Evolutionary conservation across 1,284 basidiomycete species (phyloP), one percentile per base, ranked within the genome.

Genomic region (Pseudomicrostroma phylloplanum): DNA sequence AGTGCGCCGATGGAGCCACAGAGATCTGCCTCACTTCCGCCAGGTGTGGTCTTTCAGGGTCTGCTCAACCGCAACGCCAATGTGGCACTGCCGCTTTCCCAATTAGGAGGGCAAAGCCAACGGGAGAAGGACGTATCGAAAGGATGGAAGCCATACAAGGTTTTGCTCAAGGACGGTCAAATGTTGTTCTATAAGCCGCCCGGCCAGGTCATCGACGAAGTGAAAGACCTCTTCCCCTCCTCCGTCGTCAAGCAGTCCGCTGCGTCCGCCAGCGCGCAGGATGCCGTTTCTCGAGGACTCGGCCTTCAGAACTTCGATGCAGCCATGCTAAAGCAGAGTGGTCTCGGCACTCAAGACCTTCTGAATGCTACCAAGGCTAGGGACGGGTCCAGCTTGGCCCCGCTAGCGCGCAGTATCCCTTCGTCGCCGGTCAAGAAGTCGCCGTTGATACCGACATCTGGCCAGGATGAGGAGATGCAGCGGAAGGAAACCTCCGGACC

Each of bases 111-210:
- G 36, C 66, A 62, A 39, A 68, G 66, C 36, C 66, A 65, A 30
- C 61, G 63, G 58, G 73, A 76, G 30, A 74, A 74, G 66, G 74
- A 74, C 60, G 65, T 76, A 51, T 42, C 64, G 4, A 75, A 74
- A 26, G 77, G 77, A 42, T 79, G 77, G 77, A 77, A 78, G 51
- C 73, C 77, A 9, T 79, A 74, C 58, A 71, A 72, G 8, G 75
- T 72, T 25, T 60, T 76, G 13, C 62, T 79, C n/a, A 61, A 65
- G 8, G 71, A 71, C 36, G 72, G 69, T n/a, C 65, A 63, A 7
- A 66, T 79, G 41, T 62, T 60, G 59, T 79, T 79, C 59, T 78
- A 71, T 67, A 78, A 78, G 62, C 74, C 74, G 9, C 70, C 71
- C 17, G 68, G 66, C 53, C 66, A 49, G 42, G 61, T 77, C 59